Evolutionary conservation across 768 basidiomycete species (phyloP), one percentile per base, ranked within the genome.

Genomic region (Amylocystis lapponica): DNA sequence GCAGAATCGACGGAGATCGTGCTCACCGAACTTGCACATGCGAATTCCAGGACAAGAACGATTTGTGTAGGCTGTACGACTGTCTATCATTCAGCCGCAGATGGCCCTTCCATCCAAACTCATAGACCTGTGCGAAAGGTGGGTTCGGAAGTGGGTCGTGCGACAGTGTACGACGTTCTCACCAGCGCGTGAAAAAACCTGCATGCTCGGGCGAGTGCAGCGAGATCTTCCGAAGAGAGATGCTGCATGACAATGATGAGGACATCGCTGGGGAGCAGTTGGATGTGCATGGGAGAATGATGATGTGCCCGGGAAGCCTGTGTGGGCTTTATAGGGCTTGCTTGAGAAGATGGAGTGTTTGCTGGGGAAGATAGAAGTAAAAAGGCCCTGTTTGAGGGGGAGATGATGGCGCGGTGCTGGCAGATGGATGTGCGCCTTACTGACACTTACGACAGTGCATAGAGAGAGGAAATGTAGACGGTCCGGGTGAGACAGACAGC

Each of bases 81-180:
- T 71, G 74, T 22, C 81, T 71, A 12, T 72, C 70, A 52, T 83
- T 69, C 25, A 52, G 53, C 27, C 68, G 70, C 23, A 78, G 59
- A 55, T 78, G 77, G 37, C 57, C 60, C 12, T 67, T 54, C 82
- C 83, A 86, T 7, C 81, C 83, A 53, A 71, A 77, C 33, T 74
- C 68, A 32, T 69, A 61, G n/a, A 86, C 72, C 84, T 86, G 43
- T 48, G 10, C 14, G 45, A 20, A 36, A 34, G 19, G 27, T 40
- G 27, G 42, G 30, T 43, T 34, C 32, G 32, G 16, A 26, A 36
- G 39, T 35, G 27, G 27, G 42, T 25, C 32, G n/a, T 10, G 25
- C 10, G 10, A 22, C 26, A 20, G 14, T 26, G 23, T 14, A 64
- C n/a, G n/a, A n/a, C n/a, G n/a, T n/a, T n/a, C 71, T 61, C 49